Evolutionary conservation across 2,329 filamentous ascomycete genomes (phyloP), one percentile per base, ranked within the genome.

Genomic region (Aspergillus neotritici): DNA sequence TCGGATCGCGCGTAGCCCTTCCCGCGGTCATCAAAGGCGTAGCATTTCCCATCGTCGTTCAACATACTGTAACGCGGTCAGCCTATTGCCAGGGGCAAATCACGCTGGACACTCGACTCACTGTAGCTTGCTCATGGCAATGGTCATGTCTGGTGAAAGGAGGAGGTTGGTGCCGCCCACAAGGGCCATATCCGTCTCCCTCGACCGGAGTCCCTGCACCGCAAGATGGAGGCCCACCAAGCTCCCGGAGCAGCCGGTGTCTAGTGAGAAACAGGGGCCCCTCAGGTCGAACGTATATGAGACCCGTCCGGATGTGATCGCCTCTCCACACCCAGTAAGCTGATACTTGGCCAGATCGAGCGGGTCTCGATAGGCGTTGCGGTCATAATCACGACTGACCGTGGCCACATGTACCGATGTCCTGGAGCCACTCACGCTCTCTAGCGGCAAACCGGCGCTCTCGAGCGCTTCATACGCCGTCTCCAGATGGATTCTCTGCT

Each of bases 1-100:
- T 85, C 82, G 2, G 80, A 81, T 31, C 80, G 70, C 0, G 76
- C 80, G 54, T 84, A 85, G 1, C 82, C 82, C 44, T 78, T 76
- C n/a, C 77, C 81, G 3, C 71, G 68, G 14, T 67, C 57, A 52
- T 81, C 80, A 54, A 77, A 82, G 61, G 71, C 71, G 33, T 65
- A 66, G 38, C 67, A 74, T 41, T 64, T 65, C 2, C 71, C 71
- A 52, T 66, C 56, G 1, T 25, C 21, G 21, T 25, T 25, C 21
- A 25, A 9, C 21, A 25, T 25, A 25, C 21, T 25, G 21, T 2
- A 25, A 8, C 6, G 21, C 7, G 7, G 5, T 25, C 5, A 25
- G 21, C 7, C 7, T 9, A 25, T 25, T 25, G 21, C 7, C 21
- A 9, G 7, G 21, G 21, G 7, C 5, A 25, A 25, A 25, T 25